Conservation (phyloP, 108 stramenopile species). For the Phaeodactylum tricornutum region DNA sequence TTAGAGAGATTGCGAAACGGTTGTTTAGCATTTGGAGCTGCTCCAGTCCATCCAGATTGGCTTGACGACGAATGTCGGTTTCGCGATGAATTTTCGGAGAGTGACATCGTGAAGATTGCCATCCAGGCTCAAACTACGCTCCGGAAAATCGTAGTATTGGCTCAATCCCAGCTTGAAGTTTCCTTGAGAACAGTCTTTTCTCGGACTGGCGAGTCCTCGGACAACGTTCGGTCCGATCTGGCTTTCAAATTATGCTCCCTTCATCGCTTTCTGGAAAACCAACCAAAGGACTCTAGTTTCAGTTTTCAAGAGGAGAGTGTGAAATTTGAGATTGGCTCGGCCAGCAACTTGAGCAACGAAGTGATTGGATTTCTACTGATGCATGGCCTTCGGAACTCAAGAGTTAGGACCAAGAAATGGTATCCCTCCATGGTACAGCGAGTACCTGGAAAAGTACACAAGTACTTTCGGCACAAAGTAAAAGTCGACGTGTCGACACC, state of each 20-base stretch:
- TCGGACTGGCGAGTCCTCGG: constrained; percentile 1
- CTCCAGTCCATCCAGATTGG: constrained; percentile 76
- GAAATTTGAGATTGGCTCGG: constrained; percentile 8
- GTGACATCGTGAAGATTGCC: constrained; percentile 37
- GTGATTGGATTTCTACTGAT: background rate
- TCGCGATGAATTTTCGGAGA: constrained; percentile 22
- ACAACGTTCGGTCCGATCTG: background rate
- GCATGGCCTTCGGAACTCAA: background rate
- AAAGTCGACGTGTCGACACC: constrained; percentile 18
- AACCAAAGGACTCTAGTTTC: constrained; percentile 2
- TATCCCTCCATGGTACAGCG: constrained; percentile 34
- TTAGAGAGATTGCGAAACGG: constrained; percentile 39
- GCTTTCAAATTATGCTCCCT: background rate
- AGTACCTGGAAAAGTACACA: constrained; percentile 28
- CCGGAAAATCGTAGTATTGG: constrained; percentile 23
- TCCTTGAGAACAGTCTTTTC: constrained; percentile 10
- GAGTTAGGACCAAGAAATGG: too few relatives aligned
- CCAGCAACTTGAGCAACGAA: constrained; percentile 5
- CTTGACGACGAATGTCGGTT: constrained; percentile 47
- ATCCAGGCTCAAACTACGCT: constrained; percentile 29
- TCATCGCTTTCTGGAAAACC: constrained; percentile 7
- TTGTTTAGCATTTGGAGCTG: constrained; percentile 51
- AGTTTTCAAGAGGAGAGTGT: constrained; percentile 1
- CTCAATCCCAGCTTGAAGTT: constrained; percentile 3
- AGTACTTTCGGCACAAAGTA: background rate